Evolutionary conservation across 192 early-diverging fungal genomes (phyloP).

Genomic region (Backusella tarrabulga): DNA sequence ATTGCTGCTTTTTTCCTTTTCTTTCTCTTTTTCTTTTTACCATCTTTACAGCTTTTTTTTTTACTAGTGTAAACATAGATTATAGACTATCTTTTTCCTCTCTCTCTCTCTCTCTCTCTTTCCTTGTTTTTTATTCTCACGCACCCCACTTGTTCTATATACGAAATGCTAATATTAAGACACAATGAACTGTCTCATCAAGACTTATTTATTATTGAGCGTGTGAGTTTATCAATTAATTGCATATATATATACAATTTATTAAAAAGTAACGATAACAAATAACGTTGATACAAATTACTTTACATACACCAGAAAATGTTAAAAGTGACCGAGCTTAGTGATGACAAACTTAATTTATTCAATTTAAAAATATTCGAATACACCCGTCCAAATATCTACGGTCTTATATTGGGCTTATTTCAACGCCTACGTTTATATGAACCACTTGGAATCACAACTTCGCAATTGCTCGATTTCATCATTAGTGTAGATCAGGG

Average conservation of each 20-base stretch:
- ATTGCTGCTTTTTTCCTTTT: background rate
- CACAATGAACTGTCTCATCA: conserved; percentile 49
- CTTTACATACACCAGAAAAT: conserved; percentile 34
- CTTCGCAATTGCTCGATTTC: conserved; percentile 77
- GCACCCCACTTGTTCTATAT: background rate
- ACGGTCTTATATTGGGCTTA: conserved; percentile 80
- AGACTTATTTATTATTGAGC: conserved; percentile 58
- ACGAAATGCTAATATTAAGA: conserved; percentile 45
- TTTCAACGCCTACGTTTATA: conserved; percentile 67
- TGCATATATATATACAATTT: background rate
- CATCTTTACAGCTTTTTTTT: background rate
- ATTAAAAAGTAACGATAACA: conserved; percentile 23
- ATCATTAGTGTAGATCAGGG: conserved; percentile 77
- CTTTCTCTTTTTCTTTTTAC: background rate
- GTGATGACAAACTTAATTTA: conserved; percentile 37
- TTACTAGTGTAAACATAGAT: background rate
- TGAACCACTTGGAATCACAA: conserved; percentile 53
- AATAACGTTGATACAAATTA: background rate
- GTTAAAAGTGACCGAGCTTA: conserved; percentile 45
- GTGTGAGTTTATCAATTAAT: conserved; percentile 35
- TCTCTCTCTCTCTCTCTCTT: too few relatives aligned
- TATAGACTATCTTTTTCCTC: background rate
- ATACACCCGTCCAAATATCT: conserved; percentile 68
- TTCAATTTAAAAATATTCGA: conserved; percentile 60
- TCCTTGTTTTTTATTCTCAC: too few relatives aligned